A percentile compares a stretch with the other conserved stretches of the same genome.
phyloP scores from a whole-genome alignment of 2,329 filamentous ascomycete species.

The Rhynchosporium agropyri region DNA sequence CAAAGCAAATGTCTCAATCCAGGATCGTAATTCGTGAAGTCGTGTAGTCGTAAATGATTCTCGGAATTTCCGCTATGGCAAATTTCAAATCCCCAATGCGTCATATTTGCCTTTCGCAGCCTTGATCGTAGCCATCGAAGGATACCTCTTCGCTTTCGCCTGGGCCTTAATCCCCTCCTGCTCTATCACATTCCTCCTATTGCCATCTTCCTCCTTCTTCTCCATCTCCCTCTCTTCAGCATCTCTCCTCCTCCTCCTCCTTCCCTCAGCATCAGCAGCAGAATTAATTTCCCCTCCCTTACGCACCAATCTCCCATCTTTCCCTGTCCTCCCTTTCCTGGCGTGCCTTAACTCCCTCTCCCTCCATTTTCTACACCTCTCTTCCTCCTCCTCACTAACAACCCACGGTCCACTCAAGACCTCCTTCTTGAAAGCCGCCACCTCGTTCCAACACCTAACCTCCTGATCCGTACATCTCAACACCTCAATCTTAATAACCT shows the following conservation, averaged over 20 bases:
- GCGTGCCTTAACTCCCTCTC: slow-evolving; percentile 25
- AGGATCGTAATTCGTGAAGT: slow-evolving; percentile 7
- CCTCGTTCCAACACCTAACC: slow-evolving; percentile 61
- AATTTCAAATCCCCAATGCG: slow-evolving; percentile 32
- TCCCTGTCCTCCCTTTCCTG: slow-evolving; percentile 17
- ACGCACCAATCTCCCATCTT: slow-evolving; percentile 33
- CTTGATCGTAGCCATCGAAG: slow-evolving; percentile 31
- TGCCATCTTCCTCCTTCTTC: slow-evolving; percentile 13
- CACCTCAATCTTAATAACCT: slow-evolving; percentile 52
- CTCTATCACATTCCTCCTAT: slow-evolving; percentile 11
- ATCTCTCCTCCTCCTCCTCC: slow-evolving; percentile 19
- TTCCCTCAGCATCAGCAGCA: slow-evolving; percentile 2
- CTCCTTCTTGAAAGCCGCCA: slow-evolving; percentile 51
- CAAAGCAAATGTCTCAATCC: not conserved
- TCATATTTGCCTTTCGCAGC: slow-evolving; percentile 35
- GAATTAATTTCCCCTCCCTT: slow-evolving; percentile 31
- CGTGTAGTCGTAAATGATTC: slow-evolving; percentile 14
- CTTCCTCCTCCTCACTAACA: slow-evolving; percentile 53
- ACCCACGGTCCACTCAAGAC: slow-evolving; percentile 58
- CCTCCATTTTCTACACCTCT: slow-evolving; percentile 45
- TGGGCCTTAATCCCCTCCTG: slow-evolving; percentile 19
- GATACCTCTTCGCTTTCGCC: slow-evolving; percentile 24
- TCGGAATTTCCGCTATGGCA: not conserved
- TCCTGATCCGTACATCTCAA: slow-evolving; percentile 59
- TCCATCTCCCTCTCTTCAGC: slow-evolving; percentile 18